Percentiles rank a stretch among this genome's conserved stretches.
Conservation (phyloP, 1,284 basidiomycete genomes). For the Wolfiporia cocos region DNA sequence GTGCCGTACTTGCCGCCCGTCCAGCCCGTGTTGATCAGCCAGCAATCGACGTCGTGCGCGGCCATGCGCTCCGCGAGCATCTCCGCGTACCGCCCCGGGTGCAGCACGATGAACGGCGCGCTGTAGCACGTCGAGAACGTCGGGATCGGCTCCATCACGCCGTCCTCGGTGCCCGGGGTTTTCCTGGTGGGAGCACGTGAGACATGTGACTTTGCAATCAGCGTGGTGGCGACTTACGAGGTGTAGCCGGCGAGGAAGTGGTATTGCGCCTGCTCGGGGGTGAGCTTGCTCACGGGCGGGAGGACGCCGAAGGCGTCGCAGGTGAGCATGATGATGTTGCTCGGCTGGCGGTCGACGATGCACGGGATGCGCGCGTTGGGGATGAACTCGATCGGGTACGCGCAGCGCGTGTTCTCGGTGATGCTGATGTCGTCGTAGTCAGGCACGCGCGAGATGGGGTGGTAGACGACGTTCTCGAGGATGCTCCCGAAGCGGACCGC, state of each 20-base stretch:
- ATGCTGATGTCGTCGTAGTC: slow-evolving; percentile 97
- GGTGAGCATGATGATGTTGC: slow-evolving; percentile 97
- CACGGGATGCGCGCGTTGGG: slow-evolving; percentile 95
- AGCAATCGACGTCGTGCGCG: slow-evolving; percentile 89
- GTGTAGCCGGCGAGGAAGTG: slow-evolving; percentile 97
- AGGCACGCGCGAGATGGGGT: slow-evolving; percentile 78
- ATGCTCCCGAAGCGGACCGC: slow-evolving; percentile 96
- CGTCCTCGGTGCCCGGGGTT: slow-evolving; percentile 97
- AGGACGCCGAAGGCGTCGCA: slow-evolving; percentile 99
- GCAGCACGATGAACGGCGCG: slow-evolving; percentile 98
- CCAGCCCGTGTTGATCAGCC: slow-evolving; percentile 99
- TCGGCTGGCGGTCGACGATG: slow-evolving; percentile 78
- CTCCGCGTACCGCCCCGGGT: slow-evolving; percentile 90
- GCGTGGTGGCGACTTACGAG: slow-evolving; percentile 46
- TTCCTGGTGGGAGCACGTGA: slow-evolving; percentile 39
- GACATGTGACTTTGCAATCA: slow-evolving; percentile 1
- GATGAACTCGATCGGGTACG: slow-evolving; percentile 97
- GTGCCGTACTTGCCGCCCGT: slow-evolving; percentile 90
- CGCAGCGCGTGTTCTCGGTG: slow-evolving; percentile 99
- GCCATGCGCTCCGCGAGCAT: slow-evolving; percentile 98
- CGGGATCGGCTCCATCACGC: slow-evolving; percentile 95
- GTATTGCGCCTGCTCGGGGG: slow-evolving; percentile 94
- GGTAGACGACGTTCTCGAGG: slow-evolving; percentile 99
- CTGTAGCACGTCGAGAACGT: slow-evolving; percentile 99
- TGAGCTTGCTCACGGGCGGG: slow-evolving; percentile 91